Percentiles rank a stretch among this genome's conserved stretches.
Conservation (phyloP, 495 filamentous ascomycete species). For the Rusavskia elegans region DNA sequence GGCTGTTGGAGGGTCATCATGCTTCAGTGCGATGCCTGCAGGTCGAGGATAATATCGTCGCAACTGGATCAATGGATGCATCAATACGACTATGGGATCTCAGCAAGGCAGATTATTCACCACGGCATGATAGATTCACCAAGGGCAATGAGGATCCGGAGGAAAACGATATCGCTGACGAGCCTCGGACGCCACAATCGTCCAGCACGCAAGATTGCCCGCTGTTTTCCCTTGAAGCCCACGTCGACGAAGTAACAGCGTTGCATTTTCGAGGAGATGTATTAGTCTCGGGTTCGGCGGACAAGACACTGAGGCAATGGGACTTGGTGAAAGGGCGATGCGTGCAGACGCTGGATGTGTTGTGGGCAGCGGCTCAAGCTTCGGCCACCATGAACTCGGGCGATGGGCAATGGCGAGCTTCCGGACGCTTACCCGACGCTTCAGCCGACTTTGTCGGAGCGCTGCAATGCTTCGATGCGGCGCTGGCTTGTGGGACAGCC, state of each 20-base stretch:
- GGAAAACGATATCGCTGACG: conserved; percentile 41
- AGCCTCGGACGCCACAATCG: conserved; percentile 35
- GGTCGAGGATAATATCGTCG: conserved; percentile 88
- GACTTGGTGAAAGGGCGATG: conserved; percentile 90
- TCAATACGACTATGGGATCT: conserved; percentile 93
- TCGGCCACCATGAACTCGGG: conserved; percentile 43
- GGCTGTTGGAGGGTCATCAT: conserved; percentile 81
- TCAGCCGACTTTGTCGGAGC: conserved; percentile 89
- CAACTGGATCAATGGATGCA: conserved; percentile 90
- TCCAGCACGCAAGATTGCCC: conserved; percentile 75
- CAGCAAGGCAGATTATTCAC: conserved; percentile 43
- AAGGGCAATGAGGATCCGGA: conserved; percentile 47
- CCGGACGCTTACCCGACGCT: conserved; percentile 41
- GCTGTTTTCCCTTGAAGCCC: conserved; percentile 72
- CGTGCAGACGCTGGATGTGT: conserved; percentile 94
- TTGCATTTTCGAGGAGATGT: conserved; percentile 78
- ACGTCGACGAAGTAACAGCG: conserved; percentile 89
- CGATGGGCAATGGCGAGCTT: conserved; percentile 38
- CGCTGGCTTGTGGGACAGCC: conserved; percentile 92
- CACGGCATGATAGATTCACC: conserved; percentile 44
- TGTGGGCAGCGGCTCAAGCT: conserved; percentile 94
- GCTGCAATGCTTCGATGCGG: conserved; percentile 91
- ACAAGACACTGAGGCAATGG: conserved; percentile 96
- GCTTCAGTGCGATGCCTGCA: conserved; percentile 88
- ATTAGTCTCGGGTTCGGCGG: conserved; percentile 85